Evolutionary conservation across 2,329 filamentous ascomycete genomes (phyloP).

Genomic region (Coniochaeta sp.): DNA sequence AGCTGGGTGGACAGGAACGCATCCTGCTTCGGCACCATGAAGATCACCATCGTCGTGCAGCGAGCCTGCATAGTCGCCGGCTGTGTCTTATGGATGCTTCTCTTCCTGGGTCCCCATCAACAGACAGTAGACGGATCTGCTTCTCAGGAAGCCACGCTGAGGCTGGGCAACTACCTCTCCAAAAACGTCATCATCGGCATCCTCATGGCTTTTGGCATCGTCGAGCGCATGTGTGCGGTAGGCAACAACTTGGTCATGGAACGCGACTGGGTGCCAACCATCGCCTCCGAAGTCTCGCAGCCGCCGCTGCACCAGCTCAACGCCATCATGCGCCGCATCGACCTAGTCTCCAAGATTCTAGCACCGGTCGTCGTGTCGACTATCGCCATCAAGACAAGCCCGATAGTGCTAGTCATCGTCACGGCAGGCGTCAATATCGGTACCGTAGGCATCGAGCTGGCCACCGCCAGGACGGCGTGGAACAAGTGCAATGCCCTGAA

Average conservation of each 20-base stretch:
- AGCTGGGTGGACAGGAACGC: constrained; percentile 7
- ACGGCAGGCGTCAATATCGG: constrained; percentile 4
- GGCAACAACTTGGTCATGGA: constrained; percentile 8
- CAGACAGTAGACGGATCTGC: not conserved
- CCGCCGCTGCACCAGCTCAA: constrained; percentile 6
- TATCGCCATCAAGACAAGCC: not conserved
- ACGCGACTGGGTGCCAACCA: constrained; percentile 8
- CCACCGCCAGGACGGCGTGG: constrained; percentile 4
- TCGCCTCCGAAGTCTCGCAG: constrained; percentile 2
- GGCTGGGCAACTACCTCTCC: not conserved
- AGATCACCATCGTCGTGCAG: constrained; percentile 7
- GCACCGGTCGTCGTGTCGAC: constrained; percentile 6
- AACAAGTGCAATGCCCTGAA: constrained; percentile 1
- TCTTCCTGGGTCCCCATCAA: not conserved
- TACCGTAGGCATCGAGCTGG: constrained; percentile 5
- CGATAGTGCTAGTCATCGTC: not conserved
- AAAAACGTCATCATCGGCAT: constrained; percentile 3
- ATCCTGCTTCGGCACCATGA: constrained; percentile 6
- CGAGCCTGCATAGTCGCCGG: constrained; percentile 5
- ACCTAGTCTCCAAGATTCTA: constrained; percentile 7
- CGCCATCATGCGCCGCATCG: constrained; percentile 7
- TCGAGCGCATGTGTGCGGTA: constrained; percentile 7
- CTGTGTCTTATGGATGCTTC: constrained; percentile 3
- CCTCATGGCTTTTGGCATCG: constrained; percentile 3
- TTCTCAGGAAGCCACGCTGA: not conserved